A percentile compares a stretch with the other conserved stretches of the same genome.
Conservation (phyloP, 768 basidiomycete genomes). For the Macrolepiota albuminosa region DNA sequence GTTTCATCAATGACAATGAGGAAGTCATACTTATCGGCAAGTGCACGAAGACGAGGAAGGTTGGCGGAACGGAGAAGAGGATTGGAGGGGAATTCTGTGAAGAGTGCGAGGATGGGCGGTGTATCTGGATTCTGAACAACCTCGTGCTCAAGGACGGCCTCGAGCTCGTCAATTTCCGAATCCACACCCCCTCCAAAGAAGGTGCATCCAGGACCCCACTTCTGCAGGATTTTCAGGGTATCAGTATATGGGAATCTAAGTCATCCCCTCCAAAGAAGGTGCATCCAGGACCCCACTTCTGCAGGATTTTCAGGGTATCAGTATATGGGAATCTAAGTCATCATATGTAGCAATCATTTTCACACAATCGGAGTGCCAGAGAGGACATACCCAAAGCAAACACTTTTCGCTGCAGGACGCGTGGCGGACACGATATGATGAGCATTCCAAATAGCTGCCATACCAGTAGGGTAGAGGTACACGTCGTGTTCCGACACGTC, state of each 20-base stretch:
- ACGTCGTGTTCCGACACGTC: slow-evolving; percentile 83
- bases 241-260: slow-evolving; percentile 94
- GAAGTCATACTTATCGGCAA: slow-evolving; percentile 89
- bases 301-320: slow-evolving; percentile 88
- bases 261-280: slow-evolving; percentile 83
- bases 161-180: slow-evolving; percentile 69
- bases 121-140: slow-evolving; percentile 30
- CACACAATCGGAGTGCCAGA: neutral
- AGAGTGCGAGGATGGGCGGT: slow-evolving; percentile 73
- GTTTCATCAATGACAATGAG: slow-evolving; percentile 91
- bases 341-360: neutral
- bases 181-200: slow-evolving; percentile 83
- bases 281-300: slow-evolving; percentile 96
- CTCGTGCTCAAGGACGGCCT: slow-evolving; percentile 51
- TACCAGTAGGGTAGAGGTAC: slow-evolving; percentile 81
- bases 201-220: slow-evolving; percentile 94
- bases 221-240: slow-evolving; percentile 88
- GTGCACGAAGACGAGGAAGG: slow-evolving; percentile 61
- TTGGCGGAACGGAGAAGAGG: slow-evolving; percentile 86
- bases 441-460: slow-evolving; percentile 93
- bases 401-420: slow-evolving; percentile 66
- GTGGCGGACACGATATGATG: slow-evolving; percentile 63
- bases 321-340: slow-evolving; percentile 82
- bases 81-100: slow-evolving; percentile 95
- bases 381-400: slow-evolving; percentile 83